phyloP scores from a whole-genome alignment of 495 filamentous ascomycete species.

The Annulohypoxylon nitens region DNA sequence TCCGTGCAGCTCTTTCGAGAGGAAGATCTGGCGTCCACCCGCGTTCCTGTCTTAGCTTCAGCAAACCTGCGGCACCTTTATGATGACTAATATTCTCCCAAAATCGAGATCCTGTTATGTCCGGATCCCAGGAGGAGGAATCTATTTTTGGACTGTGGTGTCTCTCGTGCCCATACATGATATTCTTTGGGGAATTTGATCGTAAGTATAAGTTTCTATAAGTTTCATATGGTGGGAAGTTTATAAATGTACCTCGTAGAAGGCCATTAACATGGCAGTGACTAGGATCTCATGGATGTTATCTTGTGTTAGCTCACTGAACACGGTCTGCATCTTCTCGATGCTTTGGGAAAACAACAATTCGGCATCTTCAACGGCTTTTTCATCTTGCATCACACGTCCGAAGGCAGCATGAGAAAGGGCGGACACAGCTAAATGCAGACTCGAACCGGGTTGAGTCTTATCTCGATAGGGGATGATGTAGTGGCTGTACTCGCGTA shows the following conservation, averaged over 20 bases:
- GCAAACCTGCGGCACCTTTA: slow-evolving; percentile 43
- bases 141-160: slow-evolving; percentile 4
- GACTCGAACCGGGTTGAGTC: slow-evolving; percentile 41
- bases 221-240: neutral
- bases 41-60: slow-evolving; percentile 43
- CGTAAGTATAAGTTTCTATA: neutral
- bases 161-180: slow-evolving; percentile 11
- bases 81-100: slow-evolving; percentile 46
- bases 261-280: slow-evolving; percentile 50
- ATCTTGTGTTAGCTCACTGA: slow-evolving; percentile 33
- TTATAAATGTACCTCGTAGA: slow-evolving; percentile 46
- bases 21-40: slow-evolving; percentile 38
- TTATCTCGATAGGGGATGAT: slow-evolving; percentile 37
- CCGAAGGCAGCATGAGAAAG: slow-evolving; percentile 51
- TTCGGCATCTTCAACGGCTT: slow-evolving; percentile 36
- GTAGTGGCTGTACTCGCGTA: slow-evolving; percentile 42
- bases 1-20: slow-evolving; percentile 48
- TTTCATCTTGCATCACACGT: slow-evolving; percentile 26
- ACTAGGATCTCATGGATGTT: slow-evolving; percentile 51
- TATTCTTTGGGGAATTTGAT: slow-evolving; percentile 13
- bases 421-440: slow-evolving; percentile 49
- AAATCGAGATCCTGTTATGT: slow-evolving; percentile 41
- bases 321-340: slow-evolving; percentile 18
- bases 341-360: slow-evolving; percentile 39
- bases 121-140: slow-evolving; percentile 6